Conservation (phyloP, 2,329 filamentous ascomycete species). For the Aspergillus fructus region DNA sequence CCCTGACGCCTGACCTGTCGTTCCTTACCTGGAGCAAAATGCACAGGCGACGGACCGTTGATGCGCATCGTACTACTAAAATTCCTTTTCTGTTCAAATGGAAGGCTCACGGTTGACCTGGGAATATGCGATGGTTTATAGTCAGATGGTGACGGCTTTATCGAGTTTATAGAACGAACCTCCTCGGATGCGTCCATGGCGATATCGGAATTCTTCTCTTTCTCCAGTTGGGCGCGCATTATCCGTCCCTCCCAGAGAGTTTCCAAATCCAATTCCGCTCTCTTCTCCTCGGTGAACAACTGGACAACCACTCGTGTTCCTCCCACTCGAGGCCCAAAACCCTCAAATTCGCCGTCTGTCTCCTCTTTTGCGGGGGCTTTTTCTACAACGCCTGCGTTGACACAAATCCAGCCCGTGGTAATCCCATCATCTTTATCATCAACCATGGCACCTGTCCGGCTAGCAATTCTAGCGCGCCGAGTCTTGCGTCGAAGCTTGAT, state of each 20-base stretch:
- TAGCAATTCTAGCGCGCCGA: constrained; percentile 77
- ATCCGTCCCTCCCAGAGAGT: constrained; percentile 58
- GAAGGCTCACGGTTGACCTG: constrained; percentile 19
- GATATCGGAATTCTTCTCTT: constrained; percentile 32
- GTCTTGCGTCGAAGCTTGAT: constrained; percentile 78
- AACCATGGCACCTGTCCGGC: constrained; percentile 61
- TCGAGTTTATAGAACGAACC: constrained; percentile 24
- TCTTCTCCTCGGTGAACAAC: constrained; percentile 70
- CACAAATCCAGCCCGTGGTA: constrained; percentile 92
- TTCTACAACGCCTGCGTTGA: constrained; percentile 75
- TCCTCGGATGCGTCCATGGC: constrained; percentile 19
- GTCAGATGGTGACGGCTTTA: constrained; percentile 24
- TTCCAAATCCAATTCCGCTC: constrained; percentile 66
- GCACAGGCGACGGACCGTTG: not conserved
- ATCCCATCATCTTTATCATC: constrained; percentile 76
- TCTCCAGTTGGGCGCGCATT: constrained; percentile 39
- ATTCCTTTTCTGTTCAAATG: constrained; percentile 28
- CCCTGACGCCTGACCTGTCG: not conserved
- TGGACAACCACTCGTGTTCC: constrained; percentile 68
- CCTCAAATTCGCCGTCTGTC: constrained; percentile 56
- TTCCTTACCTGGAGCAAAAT: not conserved
- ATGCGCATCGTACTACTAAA: constrained; percentile 24
- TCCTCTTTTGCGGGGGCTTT: constrained; percentile 40
- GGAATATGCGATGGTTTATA: constrained; percentile 13
- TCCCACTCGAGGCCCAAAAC: constrained; percentile 65